These are phyloP conservation scores for Alternaria postmessia DNA, from an alignment of 2,329 filamentous ascomycete species.

Conservation along the genomic window DNA sequence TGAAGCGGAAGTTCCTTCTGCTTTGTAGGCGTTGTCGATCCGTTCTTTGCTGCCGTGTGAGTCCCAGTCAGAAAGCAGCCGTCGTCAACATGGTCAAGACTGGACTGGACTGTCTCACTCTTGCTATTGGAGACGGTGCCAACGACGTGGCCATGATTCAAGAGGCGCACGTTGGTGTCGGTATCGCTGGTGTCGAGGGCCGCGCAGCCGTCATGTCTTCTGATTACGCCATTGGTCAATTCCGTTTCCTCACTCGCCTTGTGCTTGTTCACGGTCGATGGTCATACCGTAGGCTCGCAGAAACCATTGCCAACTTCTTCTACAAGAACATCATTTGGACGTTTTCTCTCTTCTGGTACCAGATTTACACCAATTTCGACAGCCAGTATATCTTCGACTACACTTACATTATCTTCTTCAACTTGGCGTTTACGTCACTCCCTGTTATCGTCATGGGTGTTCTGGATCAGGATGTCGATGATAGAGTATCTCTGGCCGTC, in stretches of 20 bases:
- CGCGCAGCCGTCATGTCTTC: slow-evolving; percentile 85
- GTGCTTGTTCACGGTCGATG: slow-evolving; percentile 83
- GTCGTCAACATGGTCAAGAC: slow-evolving; percentile 96
- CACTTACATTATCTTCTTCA: slow-evolving; percentile 96
- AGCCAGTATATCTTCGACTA: slow-evolving; percentile 98
- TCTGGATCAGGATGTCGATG: slow-evolving; percentile 94
- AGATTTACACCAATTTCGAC: slow-evolving; percentile 94
- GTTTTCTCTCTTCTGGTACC: slow-evolving; percentile 96
- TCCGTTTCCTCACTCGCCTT: slow-evolving; percentile 81
- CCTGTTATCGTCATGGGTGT: slow-evolving; percentile 96
- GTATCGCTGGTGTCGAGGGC: slow-evolving; percentile 87
- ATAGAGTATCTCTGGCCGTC: slow-evolving; percentile 90
- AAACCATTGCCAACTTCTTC: slow-evolving; percentile 98
- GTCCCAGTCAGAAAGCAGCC: slow-evolving; percentile 95
- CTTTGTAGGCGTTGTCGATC: slow-evolving; percentile 97
- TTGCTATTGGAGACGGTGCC: slow-evolving; percentile 87
- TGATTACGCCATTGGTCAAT: slow-evolving; percentile 89
- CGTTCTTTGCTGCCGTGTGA: slow-evolving; percentile 96
- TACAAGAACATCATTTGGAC: slow-evolving; percentile 99
- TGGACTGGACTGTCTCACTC: slow-evolving; percentile 93
- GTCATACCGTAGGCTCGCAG: slow-evolving; percentile 93
- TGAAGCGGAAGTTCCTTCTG: slow-evolving; percentile 92
- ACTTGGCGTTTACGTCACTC: slow-evolving; percentile 93
- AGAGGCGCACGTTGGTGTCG: slow-evolving; percentile 86
- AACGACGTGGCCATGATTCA: slow-evolving; percentile 96